Base-by-base conservation (phyloP, 2,329 filamentous ascomycete genomes). In the Sclerotinia borealis region DNA sequence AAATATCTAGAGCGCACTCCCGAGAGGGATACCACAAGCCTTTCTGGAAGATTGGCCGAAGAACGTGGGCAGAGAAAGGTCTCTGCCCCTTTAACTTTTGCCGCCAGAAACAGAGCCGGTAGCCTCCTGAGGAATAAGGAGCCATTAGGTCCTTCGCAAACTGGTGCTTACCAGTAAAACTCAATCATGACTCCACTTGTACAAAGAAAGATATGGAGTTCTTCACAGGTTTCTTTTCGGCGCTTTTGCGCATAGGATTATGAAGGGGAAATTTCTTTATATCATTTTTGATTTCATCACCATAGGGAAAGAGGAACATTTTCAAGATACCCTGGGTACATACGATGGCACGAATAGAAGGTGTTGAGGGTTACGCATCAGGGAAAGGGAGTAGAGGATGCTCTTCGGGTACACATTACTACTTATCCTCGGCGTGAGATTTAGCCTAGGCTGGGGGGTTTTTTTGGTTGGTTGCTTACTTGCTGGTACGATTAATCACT, bases 1-100 rank as follows among this genome's bases (percentile, higher is more conserved):
- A 69, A 69, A 67, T 72, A 68, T 59, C 55, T 72, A 1, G 73
- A 74, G 27, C 68, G 70, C 45, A 71, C 71, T 1, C 68, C 70
- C 25, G 72, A 74, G 47, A 61, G 68, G 60, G 71, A 74, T 72
- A 76, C 61, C 70, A 63, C 65, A 4, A 69, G 61, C 41, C 61
- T 67, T n/a, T 65, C 64, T 3, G 64, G 65, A 41, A 65, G 70
- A 63, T 39, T 70, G 17, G 64, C 64, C n/a, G 72, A 72, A 36
- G 70, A 71, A 55, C 69, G 70, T 34, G 66, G 61, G 41, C 69
- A 71, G 47, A 69, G 70, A 62, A 73, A 72, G 55, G 65, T 67
- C 5, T 73, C 72, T 5, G 66, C 71, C 11, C 63, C 64, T 17
- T 64, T 66, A 31, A 63, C 65, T n/a, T 65, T 71, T 15, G 61